Conservation (phyloP, 495 filamentous ascomycete genomes). For the Penicillium tannophilum region DNA sequence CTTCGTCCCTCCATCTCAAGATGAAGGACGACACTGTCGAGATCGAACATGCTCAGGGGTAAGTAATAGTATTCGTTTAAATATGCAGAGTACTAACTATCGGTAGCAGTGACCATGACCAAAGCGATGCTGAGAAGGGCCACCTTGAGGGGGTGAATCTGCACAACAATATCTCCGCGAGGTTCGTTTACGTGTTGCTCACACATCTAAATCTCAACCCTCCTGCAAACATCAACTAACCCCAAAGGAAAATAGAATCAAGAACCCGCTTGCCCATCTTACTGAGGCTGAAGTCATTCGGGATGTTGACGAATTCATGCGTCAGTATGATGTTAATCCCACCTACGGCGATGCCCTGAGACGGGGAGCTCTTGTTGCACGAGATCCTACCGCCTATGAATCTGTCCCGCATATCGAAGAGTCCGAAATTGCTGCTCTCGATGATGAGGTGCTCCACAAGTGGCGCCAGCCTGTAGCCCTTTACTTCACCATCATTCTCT, state of each 20-base stretch:
- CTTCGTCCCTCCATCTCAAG: neutral
- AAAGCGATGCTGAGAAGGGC: slow-evolving; percentile 34
- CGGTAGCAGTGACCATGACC: slow-evolving; percentile 11
- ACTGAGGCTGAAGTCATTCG: slow-evolving; percentile 50
- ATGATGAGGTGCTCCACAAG: slow-evolving; percentile 60
- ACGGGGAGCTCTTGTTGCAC: slow-evolving; percentile 67
- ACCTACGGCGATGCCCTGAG: slow-evolving; percentile 52
- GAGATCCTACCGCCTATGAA: slow-evolving; percentile 58
- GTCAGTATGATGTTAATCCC: slow-evolving; percentile 38
- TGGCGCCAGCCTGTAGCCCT: slow-evolving; percentile 66
- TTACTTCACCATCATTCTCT: slow-evolving; percentile 70
- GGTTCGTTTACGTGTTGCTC: slow-evolving; percentile 32
- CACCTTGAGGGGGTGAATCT: slow-evolving; percentile 46
- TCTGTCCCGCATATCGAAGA: slow-evolving; percentile 58
- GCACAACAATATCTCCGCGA: slow-evolving; percentile 53
- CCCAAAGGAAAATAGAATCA: slow-evolving; percentile 48
- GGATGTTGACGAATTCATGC: slow-evolving; percentile 59
- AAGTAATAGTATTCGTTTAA: neutral
- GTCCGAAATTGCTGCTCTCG: slow-evolving; percentile 41
- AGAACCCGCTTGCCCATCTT: slow-evolving; percentile 63
- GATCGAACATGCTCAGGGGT: slow-evolving; percentile 3
- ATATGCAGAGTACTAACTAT: slow-evolving; percentile 5
- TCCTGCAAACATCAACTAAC: neutral
- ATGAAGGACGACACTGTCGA: slow-evolving; percentile 18
- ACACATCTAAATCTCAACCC: neutral